These are phyloP conservation scores for Helotiales sp. DNA, from an alignment of 2,329 filamentous ascomycete species.

Conservation along the genomic window DNA sequence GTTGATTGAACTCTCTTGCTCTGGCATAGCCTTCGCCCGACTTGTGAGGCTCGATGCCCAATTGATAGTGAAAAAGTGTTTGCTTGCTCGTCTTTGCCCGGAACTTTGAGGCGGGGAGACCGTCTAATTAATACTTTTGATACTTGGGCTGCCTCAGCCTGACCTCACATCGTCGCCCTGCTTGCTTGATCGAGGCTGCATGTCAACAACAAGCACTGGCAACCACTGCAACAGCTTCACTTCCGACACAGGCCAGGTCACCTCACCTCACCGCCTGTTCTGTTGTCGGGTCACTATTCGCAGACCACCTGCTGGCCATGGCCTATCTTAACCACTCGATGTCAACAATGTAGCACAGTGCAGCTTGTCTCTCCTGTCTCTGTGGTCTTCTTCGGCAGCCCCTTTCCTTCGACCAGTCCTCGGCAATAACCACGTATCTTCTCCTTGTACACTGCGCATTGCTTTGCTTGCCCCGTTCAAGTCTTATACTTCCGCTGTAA, in stretches of 20 bases:
- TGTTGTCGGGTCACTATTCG: slow-evolving; percentile 23
- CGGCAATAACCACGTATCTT: not conserved
- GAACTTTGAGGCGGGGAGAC: not conserved
- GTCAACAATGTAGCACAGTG: slow-evolving; percentile 8
- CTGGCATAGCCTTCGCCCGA: not conserved
- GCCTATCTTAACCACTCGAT: not conserved
- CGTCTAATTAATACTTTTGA: slow-evolving; percentile 22
- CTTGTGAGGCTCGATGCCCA: slow-evolving; percentile 1
- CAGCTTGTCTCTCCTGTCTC: not conserved
- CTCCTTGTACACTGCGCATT: not conserved
- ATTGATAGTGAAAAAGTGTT: not conserved
- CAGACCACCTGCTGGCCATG: slow-evolving; percentile 10
- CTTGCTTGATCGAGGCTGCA: slow-evolving; percentile 21
- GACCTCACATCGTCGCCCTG: slow-evolving; percentile 8
- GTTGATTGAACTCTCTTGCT: not conserved
- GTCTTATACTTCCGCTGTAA: not conserved
- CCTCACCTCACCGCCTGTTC: slow-evolving; percentile 30
- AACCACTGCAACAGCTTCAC: not conserved
- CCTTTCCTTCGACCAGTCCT: slow-evolving; percentile 9
- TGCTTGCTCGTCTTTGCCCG: slow-evolving; percentile 8
- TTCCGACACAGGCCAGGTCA: not conserved
- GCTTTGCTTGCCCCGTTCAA: not conserved
- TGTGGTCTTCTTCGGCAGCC: not conserved
- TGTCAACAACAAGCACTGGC: slow-evolving; percentile 14
- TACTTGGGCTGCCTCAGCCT: slow-evolving; percentile 17